Conservation (phyloP, 352 stramenopile genomes). For the Globisporangium carolinianum region DNA sequence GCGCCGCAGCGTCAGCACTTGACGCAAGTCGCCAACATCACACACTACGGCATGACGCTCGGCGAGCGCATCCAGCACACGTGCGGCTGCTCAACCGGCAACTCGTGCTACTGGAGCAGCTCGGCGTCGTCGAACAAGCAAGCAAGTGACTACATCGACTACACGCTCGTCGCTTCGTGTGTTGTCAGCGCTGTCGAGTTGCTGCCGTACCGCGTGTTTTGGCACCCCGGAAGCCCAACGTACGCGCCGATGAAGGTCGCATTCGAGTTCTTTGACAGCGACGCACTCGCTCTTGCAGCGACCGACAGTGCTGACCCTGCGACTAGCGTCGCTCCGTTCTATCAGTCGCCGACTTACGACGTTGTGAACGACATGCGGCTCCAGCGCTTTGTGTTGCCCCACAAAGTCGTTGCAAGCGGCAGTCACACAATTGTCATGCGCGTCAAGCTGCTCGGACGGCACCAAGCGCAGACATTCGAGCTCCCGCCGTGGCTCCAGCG, state of each 20-base stretch:
- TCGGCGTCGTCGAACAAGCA: constrained; percentile 55
- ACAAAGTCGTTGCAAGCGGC: constrained; percentile 29
- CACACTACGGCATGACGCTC: constrained; percentile 40
- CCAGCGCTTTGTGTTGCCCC: constrained; percentile 48
- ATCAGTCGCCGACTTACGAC: constrained; percentile 39
- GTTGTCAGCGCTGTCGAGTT: constrained; percentile 59
- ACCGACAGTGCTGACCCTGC: not conserved
- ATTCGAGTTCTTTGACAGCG: constrained; percentile 59
- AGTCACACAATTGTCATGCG: constrained; percentile 37
- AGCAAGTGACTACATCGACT: constrained; percentile 71
- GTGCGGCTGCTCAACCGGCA: constrained; percentile 65
- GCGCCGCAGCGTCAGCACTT: constrained; percentile 19
- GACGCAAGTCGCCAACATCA: constrained; percentile 23
- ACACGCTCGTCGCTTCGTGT: constrained; percentile 44
- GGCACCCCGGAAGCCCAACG: constrained; percentile 63
- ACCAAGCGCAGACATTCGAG: constrained; percentile 70
- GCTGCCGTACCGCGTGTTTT: constrained; percentile 76
- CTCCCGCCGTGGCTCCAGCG: constrained; percentile 40
- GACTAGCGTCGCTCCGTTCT: constrained; percentile 27
- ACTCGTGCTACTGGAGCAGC: constrained; percentile 85
- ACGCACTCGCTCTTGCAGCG: not conserved
- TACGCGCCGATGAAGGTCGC: constrained; percentile 62
- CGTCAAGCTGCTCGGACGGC: constrained; percentile 55
- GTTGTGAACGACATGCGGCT: constrained; percentile 71
- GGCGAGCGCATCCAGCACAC: constrained; percentile 53